These are phyloP conservation scores for Hemileccinum rubropunctum DNA, from an alignment of 768 basidiomycete genomes.

Conservation along the genomic window DNA sequence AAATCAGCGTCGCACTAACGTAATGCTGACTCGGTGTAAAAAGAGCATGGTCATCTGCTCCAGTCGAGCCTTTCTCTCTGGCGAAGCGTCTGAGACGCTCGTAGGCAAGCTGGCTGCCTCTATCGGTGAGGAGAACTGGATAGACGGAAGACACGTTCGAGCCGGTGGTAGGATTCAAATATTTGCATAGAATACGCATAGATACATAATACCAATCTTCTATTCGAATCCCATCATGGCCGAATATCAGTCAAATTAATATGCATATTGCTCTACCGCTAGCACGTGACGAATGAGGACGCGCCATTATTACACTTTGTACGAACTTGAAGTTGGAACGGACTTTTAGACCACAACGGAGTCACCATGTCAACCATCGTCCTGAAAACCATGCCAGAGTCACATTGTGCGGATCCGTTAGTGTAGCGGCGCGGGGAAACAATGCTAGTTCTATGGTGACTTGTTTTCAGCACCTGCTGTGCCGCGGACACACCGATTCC, in stretches of 20 bases:
- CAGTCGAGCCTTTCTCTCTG: slow-evolving; percentile 33
- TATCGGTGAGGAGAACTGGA: slow-evolving; percentile 14
- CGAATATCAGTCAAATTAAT: no score
- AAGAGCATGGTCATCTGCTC: slow-evolving; percentile 71
- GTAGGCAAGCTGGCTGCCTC: slow-evolving; percentile 24
- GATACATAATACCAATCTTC: no score
- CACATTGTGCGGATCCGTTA: slow-evolving; percentile 1
- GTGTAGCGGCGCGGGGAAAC: no score
- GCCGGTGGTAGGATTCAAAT: no score
- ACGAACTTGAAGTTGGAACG: no score
- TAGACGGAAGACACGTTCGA: slow-evolving; percentile 9
- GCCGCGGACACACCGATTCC: background rate
- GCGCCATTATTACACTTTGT: no score
- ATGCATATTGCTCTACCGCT: no score
- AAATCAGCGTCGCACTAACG: slow-evolving; percentile 68
- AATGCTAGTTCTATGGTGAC: background rate
- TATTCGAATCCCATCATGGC: no score
- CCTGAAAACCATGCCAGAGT: background rate
- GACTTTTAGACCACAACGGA: no score
- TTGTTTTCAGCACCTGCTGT: slow-evolving; percentile 14
- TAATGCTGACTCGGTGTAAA: slow-evolving; percentile 81
- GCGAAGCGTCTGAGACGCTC: slow-evolving; percentile 17
- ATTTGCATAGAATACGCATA: no score
- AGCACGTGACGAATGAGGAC: slow-evolving; percentile 14
- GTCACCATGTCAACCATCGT: slow-evolving; percentile 11